Base-by-base conservation (phyloP, 257 asterid species). In the Penstemon davidsonii region DNA sequence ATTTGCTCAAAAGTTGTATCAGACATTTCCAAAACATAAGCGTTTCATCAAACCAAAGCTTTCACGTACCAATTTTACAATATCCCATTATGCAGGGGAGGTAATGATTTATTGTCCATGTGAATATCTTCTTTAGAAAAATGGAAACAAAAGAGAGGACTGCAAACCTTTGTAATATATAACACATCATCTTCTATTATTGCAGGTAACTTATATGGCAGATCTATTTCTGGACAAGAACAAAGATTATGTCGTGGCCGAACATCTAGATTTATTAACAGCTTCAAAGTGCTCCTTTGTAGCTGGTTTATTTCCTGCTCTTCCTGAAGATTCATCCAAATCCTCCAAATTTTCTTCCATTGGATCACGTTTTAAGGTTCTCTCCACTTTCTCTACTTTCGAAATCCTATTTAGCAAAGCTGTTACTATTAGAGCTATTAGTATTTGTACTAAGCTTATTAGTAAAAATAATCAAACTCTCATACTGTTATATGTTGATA, bases 11-110 rank as follows among this genome's bases (percentile, higher is more conserved):
- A 94, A 94, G 86, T 66, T 94, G 85, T 94, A 94, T 78, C 99
- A 94, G 78, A 94, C 99, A 77, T 86, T 87, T 70, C 49, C 86
- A 39, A 94, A 91, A 83, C 77, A 91, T 78, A 91, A 94, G 74
- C 97, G 99, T 61, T 94, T 94, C 87, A 78, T 94, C 86, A 94
- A 94, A 80, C 98, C 99, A 53, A 94, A 94, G 82, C 98, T 94
- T 68, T 94, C 99, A 42, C 95, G 98, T 70, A 94, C 99, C 80
- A 91, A 85, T 77, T 94, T 94, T 79, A 87, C 96, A 25, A 87
- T 94, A 72, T 86, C 96, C 79, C 99, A 94, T 75, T 94, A 94
- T 81, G 99, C 99, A 10, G 99, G 99, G 76, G 99, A 94, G 98
- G 99, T 94, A 85, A 67, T 70, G 77, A 57, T 63, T 60, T 45